Evolutionary conservation across 176 grass and related monocot genomes (phyloP), one percentile per base, ranked within the genome.

Genomic region (Cenchrus americanus): DNA sequence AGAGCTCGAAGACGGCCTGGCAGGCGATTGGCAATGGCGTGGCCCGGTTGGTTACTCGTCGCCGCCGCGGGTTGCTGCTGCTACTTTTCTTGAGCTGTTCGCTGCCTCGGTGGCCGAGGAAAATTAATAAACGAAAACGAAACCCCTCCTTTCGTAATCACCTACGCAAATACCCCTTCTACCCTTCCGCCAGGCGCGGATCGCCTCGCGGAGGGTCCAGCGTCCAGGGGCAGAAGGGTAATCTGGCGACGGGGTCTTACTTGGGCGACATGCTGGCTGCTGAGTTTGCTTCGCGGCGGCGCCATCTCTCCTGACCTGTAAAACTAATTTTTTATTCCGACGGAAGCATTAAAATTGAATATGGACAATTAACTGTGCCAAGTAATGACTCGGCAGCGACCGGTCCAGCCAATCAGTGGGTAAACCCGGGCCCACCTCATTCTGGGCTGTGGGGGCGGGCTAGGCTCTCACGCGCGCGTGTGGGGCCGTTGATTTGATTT

Each of bases 241-340:
- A 73, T 14, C 66, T 8, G 14, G 0, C 0, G 0, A 17, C 2
- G 9, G 3, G 87, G 83, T 59, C 66, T 82, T 78, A 60, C 83
- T 86, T 78, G 88, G 48, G 64, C 27, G 88, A 82, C 88, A 86
- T 83, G 79, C 79, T 78, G 88, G 88, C 79, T 26, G 88, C 88
- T 49, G 88, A 57, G 66, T 73, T 86, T 73, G 83, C 83, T 90
- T 78, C 37, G 69, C 69, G 50, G 71, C 84, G 68, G 78, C 84
- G 82, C 78, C 85, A 75, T 82, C 88, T 73, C 72, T 73, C 21
- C 72, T 86, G 78, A 86, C 87, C 83, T 65, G 87, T 73, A 37
- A 79, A 65, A 65, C 15, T 3, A 37, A 5, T 61, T 43, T 54
- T 84, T 78, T 40, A 43, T 43, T 64, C 32, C 8, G 50, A 40